Conservation (phyloP, 2,329 filamentous ascomycete species). For the Cladophialophora immunda region DNA sequence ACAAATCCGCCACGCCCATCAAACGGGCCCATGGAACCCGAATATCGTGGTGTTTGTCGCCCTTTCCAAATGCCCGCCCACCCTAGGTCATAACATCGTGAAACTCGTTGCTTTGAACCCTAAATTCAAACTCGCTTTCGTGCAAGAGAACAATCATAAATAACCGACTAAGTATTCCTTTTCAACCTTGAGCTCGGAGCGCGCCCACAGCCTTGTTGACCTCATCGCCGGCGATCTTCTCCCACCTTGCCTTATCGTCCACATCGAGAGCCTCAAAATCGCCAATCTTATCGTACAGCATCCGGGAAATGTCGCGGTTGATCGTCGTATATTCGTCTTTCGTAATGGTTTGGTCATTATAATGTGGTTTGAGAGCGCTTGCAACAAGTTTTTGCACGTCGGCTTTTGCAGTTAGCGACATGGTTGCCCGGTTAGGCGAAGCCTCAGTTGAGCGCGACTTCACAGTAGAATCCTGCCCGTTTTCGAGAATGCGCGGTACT, state of each 20-base stretch:
- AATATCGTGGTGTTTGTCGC: conserved; percentile 2
- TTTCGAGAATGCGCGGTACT: conserved; percentile 40
- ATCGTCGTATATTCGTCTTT: conserved; percentile 92
- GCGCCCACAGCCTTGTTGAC: conserved; percentile 71
- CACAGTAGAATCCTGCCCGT: conserved; percentile 53
- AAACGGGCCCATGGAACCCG: background rate
- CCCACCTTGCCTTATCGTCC: conserved; percentile 73
- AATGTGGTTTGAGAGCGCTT: conserved; percentile 80
- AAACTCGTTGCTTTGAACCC: conserved; percentile 23
- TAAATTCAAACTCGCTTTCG: conserved; percentile 10
- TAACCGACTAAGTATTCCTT: background rate
- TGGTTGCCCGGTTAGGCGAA: conserved; percentile 71
- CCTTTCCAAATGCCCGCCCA: conserved; percentile 20
- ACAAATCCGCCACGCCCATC: conserved; percentile 8
- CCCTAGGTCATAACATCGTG: conserved; percentile 30
- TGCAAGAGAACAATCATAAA: conserved; percentile 15
- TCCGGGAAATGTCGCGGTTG: conserved; percentile 87
- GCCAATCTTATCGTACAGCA: conserved; percentile 76
- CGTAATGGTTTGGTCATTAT: conserved; percentile 78
- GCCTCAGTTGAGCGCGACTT: conserved; percentile 64
- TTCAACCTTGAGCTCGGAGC: conserved; percentile 36
- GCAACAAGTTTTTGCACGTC: conserved; percentile 90
- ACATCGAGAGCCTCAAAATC: conserved; percentile 68
- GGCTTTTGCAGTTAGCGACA: conserved; percentile 85
- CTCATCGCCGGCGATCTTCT: conserved; percentile 78